Base-by-base conservation (phyloP, 306 rosid genomes). In the Canavalia gladiata region DNA sequence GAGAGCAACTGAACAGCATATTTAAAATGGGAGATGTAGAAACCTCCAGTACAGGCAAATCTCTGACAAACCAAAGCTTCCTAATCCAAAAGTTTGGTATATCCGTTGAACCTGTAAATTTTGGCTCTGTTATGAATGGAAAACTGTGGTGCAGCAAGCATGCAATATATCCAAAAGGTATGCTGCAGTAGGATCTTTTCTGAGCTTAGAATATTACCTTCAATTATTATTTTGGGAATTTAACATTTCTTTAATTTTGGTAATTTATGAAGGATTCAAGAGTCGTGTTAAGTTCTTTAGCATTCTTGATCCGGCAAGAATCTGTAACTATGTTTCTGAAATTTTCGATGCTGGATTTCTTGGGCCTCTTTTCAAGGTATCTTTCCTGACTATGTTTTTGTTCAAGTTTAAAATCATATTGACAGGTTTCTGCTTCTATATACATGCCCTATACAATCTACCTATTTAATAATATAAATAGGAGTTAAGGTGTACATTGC, bases 101-200 rank as follows among this genome's bases (percentile, higher is more conserved):
- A 54, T 31, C 39, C 9, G 79, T 87, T n/a, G 91, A 90, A 86
- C 92, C 71, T 59, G 58, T 93, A 59, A 84, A 81, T 77, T 43
- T 88, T 51, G 99, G 99, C 64, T 81, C 88, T 28, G 74, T 88
- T 76, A 50, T 89, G 74, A 55, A 46, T 79, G 91, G 97, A 67
- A 90, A 86, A 79, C 81, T 63, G 59, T 93, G 99, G 98, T 84
- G 90, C 90, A 82, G 87, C 76, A 81, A 88, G 82, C 84, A 85
- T 68, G 89, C 90, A 58, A 92, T 96, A 71, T 96, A 84, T 87
- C 98, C 98, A 8, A 96, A 93, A 87, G 99, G 99, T 96, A 88
- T 72, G 78, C 68, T 43, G 47, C 37, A 55, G 12, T 75, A 13
- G 1, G 25, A 68, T 37, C 39, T 60, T 57, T 84, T 49, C 67